A percentile compares a stretch with the other conserved stretches of the same genome.
Evolutionary conservation across 1,284 basidiomycete species (phyloP).

Genomic region (Caloboletus inedulis): DNA sequence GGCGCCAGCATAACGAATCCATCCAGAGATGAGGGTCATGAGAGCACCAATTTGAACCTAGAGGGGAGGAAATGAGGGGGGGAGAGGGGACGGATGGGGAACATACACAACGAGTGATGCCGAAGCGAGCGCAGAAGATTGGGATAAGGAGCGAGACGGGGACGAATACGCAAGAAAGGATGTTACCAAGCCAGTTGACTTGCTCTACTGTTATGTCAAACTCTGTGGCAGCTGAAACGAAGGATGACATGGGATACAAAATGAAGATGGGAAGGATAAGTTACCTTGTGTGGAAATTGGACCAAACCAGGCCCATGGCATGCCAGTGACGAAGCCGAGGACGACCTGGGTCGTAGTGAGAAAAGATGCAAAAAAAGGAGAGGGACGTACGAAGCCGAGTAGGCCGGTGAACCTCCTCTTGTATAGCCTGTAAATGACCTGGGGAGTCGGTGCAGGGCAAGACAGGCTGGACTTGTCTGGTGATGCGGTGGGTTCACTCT

Average conservation of each 20-base stretch:
- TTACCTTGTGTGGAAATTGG: slow-evolving; percentile 67
- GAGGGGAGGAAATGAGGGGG: background rate
- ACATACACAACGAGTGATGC: slow-evolving; percentile 58
- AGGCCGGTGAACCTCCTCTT: slow-evolving; percentile 63
- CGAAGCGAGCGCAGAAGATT: slow-evolving; percentile 51
- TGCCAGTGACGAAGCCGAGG: slow-evolving; percentile 58
- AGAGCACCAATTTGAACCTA: slow-evolving; percentile 53
- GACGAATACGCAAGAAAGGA: slow-evolving; percentile 58
- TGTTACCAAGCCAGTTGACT: slow-evolving; percentile 77
- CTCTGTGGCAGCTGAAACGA: slow-evolving; percentile 48
- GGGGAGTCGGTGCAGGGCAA: background rate
- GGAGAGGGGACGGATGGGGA: background rate
- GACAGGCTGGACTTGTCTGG: background rate
- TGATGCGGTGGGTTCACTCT: background rate
- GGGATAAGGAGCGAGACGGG: slow-evolving; percentile 59
- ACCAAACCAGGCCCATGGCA: slow-evolving; percentile 73
- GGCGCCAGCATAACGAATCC: slow-evolving; percentile 76
- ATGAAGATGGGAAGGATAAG: slow-evolving; percentile 7
- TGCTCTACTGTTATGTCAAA: slow-evolving; percentile 62
- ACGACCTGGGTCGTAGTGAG: slow-evolving; percentile 41
- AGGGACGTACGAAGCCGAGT: slow-evolving; percentile 50
- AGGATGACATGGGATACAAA: background rate
- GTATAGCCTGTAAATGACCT: slow-evolving; percentile 55
- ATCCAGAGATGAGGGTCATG: slow-evolving; percentile 57
- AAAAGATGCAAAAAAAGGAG: background rate